Evolutionary conservation across 805 yeast genomes (phyloP).

Genomic region (Nakazawaea wyomingensis): DNA sequence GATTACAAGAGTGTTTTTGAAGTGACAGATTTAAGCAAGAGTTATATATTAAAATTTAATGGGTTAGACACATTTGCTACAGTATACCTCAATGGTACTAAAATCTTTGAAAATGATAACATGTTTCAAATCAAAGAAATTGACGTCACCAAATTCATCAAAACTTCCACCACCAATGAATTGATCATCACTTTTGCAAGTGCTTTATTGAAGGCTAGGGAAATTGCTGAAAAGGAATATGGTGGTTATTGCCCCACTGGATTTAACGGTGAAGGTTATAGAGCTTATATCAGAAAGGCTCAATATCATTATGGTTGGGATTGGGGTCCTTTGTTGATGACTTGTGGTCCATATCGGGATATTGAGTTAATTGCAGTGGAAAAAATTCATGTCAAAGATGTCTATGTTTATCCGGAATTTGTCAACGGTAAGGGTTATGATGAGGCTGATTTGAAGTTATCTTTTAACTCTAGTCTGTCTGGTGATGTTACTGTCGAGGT

Average conservation of each 20-base stretch:
- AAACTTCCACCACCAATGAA: slow-evolving; percentile 21
- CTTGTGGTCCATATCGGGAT: slow-evolving; percentile 41
- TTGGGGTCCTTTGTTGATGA: slow-evolving; percentile 45
- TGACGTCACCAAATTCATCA: slow-evolving; percentile 20
- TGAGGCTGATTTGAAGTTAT: neutral
- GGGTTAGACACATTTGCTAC: slow-evolving; percentile 41
- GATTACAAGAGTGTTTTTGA: slow-evolving; percentile 31
- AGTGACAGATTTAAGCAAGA: slow-evolving; percentile 7
- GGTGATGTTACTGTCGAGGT: slow-evolving; percentile 17
- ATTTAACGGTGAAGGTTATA: slow-evolving; percentile 38
- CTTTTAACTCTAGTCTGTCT: too few relatives aligned
- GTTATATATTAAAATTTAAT: slow-evolving; percentile 29
- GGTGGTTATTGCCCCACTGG: slow-evolving; percentile 22
- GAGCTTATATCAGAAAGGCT: slow-evolving; percentile 44
- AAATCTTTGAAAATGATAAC: slow-evolving; percentile 33
- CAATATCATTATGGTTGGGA: slow-evolving; percentile 57
- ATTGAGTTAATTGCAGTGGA: slow-evolving; percentile 24
- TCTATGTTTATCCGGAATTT: slow-evolving; percentile 4
- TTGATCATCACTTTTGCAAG: slow-evolving; percentile 33
- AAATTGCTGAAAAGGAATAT: slow-evolving; percentile 25
- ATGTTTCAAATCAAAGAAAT: slow-evolving; percentile 35
- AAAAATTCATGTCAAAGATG: slow-evolving; percentile 13
- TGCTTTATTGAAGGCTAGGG: slow-evolving; percentile 30
- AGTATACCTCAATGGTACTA: slow-evolving; percentile 33
- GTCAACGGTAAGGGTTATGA: neutral